Base-by-base conservation (phyloP, 164 flowering plant genomes). In the Vitis cinerea region DNA sequence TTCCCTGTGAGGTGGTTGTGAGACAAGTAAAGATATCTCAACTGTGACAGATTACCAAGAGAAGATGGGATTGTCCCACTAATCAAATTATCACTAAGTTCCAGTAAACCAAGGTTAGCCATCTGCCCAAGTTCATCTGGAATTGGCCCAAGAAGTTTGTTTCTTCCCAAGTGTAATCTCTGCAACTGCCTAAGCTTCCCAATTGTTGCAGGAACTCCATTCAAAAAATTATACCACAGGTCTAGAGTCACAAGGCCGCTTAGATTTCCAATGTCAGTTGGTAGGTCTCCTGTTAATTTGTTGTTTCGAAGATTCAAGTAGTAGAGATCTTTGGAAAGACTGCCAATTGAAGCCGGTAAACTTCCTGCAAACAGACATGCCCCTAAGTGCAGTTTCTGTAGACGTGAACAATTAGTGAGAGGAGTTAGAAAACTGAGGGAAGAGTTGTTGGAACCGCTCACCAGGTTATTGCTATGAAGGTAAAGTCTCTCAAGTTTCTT, bases 121-220 rank as follows among this genome's bases (percentile, higher is more conserved):
- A 67, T 57, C 63, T 58, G 30, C n/a, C 76, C 72, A 14, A 73
- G 14, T 9, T 68, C 63, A 15, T 57, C 55, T 19, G 76, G 72
- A 58, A 73, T 56, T 0, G 53, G 51, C 11, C 76, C 72, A 49
- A 6, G 17, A n/a, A 68, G 14, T 30, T 14, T 58, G 64, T 73
- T 68, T 47, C 56, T 12, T 10, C 31, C 57, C 71, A 67, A 49
- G 23, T 49, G 9, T 19, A 73, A 55, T 37, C 31, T 50, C 47
- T 68, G 62, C 68, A 73, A 68, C n/a, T 57, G 47, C 52, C 58
- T 30, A 54, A 67, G 67, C 58, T 49, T 67, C 31, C 71, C 71
- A 49, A 73, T 13, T 9, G 61, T 27, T 23, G 66, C 56, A 51
- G 71, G 71, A 53, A 72, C 47, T 44, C 75, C 75, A 7, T 19